Evolutionary conservation across 352 stramenopile genomes (phyloP).

Genomic region (Phytophthora brassicae): DNA sequence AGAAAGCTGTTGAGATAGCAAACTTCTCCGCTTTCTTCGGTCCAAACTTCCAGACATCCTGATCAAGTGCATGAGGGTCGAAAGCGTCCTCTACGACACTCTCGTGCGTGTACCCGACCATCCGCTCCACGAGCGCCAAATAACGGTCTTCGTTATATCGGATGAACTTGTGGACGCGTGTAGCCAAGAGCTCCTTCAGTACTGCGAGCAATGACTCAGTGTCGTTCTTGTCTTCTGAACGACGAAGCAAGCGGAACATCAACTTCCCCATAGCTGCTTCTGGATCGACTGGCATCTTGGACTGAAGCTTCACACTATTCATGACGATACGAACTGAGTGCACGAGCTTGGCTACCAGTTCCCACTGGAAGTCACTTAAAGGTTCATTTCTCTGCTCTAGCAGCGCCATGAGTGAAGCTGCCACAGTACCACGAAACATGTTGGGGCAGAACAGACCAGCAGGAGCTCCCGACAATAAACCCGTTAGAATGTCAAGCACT

Average conservation of each 20-base stretch:
- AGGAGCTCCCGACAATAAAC: conserved; percentile 49
- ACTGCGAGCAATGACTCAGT: conserved; percentile 24
- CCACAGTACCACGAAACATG: conserved; percentile 68
- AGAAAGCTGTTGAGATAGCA: conserved; percentile 24
- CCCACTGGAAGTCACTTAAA: conserved; percentile 55
- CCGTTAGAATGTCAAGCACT: conserved; percentile 69
- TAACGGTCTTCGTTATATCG: conserved; percentile 53
- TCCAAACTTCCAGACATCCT: conserved; percentile 35
- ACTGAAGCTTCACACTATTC: conserved; percentile 10
- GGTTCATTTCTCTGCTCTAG: conserved; percentile 29
- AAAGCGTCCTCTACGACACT: conserved; percentile 40
- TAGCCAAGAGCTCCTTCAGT: conserved; percentile 55
- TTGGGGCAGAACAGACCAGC: conserved; percentile 61
- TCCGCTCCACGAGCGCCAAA: conserved; percentile 42
- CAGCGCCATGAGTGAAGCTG: conserved; percentile 50
- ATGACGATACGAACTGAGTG: conserved; percentile 58
- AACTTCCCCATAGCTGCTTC: conserved; percentile 57
- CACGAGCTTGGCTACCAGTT: conserved; percentile 48
- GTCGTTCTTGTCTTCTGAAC: conserved; percentile 17
- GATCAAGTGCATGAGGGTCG: conserved; percentile 41
- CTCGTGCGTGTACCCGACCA: conserved; percentile 50
- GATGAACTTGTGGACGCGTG: conserved; percentile 52
- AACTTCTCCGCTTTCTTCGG: conserved; percentile 20
- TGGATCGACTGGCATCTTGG: conserved; percentile 33
- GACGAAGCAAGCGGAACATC: conserved; percentile 55